Base-by-base conservation (phyloP, 139 green algal species). In the Dunaliella primolecta region DNA sequence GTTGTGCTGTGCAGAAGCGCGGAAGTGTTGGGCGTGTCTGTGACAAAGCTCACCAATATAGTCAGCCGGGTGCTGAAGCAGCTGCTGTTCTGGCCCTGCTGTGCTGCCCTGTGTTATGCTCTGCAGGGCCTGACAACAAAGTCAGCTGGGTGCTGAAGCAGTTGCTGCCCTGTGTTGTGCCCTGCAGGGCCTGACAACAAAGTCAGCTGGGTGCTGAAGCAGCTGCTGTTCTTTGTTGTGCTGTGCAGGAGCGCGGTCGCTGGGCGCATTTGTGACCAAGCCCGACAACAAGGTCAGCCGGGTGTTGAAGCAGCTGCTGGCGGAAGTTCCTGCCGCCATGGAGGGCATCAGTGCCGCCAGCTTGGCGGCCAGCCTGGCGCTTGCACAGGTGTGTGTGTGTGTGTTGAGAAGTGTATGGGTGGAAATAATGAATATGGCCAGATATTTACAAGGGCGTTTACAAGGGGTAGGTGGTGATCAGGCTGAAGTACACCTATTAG, bases 81-180 rank as follows among this genome's bases (percentile, higher is more conserved):
- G 21, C 71, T 21, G 7, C 71, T 33, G n/a, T 77, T 35, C 3
- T n/a, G n/a, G n/a, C n/a, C n/a, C n/a, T n/a, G n/a, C n/a, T n/a
- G n/a, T n/a, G n/a, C n/a, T n/a, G n/a, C n/a, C n/a, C n/a, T 81
- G 25, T 3, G 11, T 81, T 3, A 24, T 11, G 57, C 31, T 1
- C 15, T 82, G 55, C 91, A 94, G 91, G 91, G 72, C 88, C 90
- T 31, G 88, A 93, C 91, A 92, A 93, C 86, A 90, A 89, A 55
- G 86, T n/a, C n/a, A n/a, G n/a, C n/a, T n/a, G n/a, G n/a, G n/a
- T n/a, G n/a, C n/a, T n/a, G n/a, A n/a, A n/a, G n/a, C n/a, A n/a
- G 21, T 21, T 21, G 7, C 71, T 33, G n/a, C 27, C 7, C 3
- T 81, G 25, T 3, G 11, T 81, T 3, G 3, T 11, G 57, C 31